Base-by-base conservation (phyloP, 768 basidiomycete genomes). In the Suillus subaureus region DNA sequence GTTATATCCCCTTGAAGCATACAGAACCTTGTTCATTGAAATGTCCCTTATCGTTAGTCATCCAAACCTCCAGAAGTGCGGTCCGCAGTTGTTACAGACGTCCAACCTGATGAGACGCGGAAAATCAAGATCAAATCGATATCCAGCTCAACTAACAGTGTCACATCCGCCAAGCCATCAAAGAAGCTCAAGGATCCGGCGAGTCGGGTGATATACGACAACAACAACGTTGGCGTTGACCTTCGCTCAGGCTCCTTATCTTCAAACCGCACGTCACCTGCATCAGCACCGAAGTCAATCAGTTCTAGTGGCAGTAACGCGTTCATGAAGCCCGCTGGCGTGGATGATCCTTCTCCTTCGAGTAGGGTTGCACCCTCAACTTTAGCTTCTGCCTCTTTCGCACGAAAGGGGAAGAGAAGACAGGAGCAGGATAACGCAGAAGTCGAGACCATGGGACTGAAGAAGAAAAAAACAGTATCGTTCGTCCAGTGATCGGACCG, bases 271-370 rank as follows among this genome's bases (percentile, higher is more conserved):
- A 70, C 69, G 62, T 55, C 64, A 21, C 2, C n/a, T n/a, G 18
- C 47, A 49, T 40, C 63, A 35, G 23, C 58, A 18, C 43, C 62
- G 49, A 33, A 56, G 21, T 7, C 70, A 16, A 42, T 68, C 21
- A 61, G 67, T 23, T 13, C 64, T 15, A 15, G 45, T 45, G 47
- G 23, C 23, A 26, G 28, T 51, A 51, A 51, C 35, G 11, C 61
- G 3, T 88, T 88, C 73, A 67, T 87, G 66, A 88, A 86, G 69
- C 88, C 88, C 40, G 77, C 81, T 54, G 87, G 86, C 37, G 81
- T 89, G 21, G 87, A 88, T 65, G 85, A 80, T 51, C 84, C 82
- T 40, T 74, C 78, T 35, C 64, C 39, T 62, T 37, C 63, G 21
- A 63, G 23, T 4, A 40, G 31, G 45, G 31, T 18, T 67, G 8